Evolutionary conservation across 495 filamentous ascomycete genomes (phyloP), one percentile per base, ranked within the genome.

Genomic region (Hypoxylon cercidicola): DNA sequence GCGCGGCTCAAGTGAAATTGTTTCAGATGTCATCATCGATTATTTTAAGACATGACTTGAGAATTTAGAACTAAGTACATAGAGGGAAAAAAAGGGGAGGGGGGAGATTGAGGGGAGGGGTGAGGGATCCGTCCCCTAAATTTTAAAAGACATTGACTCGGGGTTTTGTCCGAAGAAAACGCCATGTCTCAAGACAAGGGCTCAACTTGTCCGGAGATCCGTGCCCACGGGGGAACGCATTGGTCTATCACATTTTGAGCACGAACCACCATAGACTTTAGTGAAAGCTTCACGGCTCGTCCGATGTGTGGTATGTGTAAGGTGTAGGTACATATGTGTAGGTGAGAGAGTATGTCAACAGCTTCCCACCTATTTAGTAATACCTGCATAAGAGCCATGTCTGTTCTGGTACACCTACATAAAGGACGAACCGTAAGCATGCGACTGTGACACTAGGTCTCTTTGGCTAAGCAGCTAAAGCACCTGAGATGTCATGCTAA

Each of bases 1-100:
- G 55, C 59, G 65, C 65, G 65, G 65, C 65, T 68, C 65, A 68
- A 68, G 65, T 68, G 60, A 68, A 49, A 63, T 68, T 32, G 65
- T 68, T 62, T 63, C 59, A 68, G 59, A 56, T 68, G 59, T 63
- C 65, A 68, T 68, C 48, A 63, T 58, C 46, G 55, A 61, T 5
- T 51, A 62, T 63, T 60, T 63, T 34, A 68, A 59, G 5, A 60
- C 54, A 55, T 37, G 20, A 60, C 48, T 13, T 25, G 21, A 25
- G n/a, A n/a, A n/a, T n/a, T n/a, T n/a, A 49, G 37, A 6, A 15
- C 39, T 49, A 44, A 16, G 49, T 49, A 49, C 43, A 54, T 54
- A 8, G 43, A 16, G 39, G 45, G n/a, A 49, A 45, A 45, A 48
- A 10, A 45, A 37, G 44, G 19, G 49, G 47, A 11, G 9, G 8